Evolutionary conservation across 2,329 filamentous ascomycete genomes (phyloP), one percentile per base, ranked within the genome.

Genomic region (Colletotrichum tamarilloi): DNA sequence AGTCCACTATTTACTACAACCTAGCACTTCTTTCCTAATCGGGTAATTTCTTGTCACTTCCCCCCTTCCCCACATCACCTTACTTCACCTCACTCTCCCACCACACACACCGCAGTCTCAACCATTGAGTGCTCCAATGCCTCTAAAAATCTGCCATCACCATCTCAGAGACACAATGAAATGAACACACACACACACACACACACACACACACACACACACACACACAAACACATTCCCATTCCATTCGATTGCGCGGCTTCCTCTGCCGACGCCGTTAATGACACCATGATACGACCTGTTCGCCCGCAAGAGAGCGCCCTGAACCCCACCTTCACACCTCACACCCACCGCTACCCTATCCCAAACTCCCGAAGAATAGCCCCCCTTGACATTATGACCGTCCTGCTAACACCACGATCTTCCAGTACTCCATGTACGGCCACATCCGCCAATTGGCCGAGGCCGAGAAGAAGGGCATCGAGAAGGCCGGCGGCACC

Each of bases 401-500:
- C 9, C 38, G 22, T 32, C 9, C 12, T 72, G 30, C 72, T 74
- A 67, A 74, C 32, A 26, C 19, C 52, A n/a, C 14, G 46, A 26
- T 57, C 22, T 53, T n/a, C 42, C 75, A 97, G 94, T 97, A 97
- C 87, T 97, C 95, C 77, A 94, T 95, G 90, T 97, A 97, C 86
- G 96, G 97, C 85, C 95, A 98, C 86, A 93, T 98, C 85, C 87
- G 89, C 85, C 86, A 92, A 81, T 84, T 98, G 79, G 97, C 96
- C 80, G 92, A 97, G 84, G 95, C 95, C 76, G 95, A 98, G 88
- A 94, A 95, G 89, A 91, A 90, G 80, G 97, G 97, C 81, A 94
- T 98, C 80, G 92, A 95, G 86, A 91, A 92, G 80, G 95, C 95
- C 76, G 97, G 97, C 76, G 95, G 95, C 76, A 86, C 87, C 57